Percentiles rank a stretch among this genome's conserved stretches.
phyloP scores from a whole-genome alignment of 345 rosid genomes.

The Boechera stricta region DNA sequence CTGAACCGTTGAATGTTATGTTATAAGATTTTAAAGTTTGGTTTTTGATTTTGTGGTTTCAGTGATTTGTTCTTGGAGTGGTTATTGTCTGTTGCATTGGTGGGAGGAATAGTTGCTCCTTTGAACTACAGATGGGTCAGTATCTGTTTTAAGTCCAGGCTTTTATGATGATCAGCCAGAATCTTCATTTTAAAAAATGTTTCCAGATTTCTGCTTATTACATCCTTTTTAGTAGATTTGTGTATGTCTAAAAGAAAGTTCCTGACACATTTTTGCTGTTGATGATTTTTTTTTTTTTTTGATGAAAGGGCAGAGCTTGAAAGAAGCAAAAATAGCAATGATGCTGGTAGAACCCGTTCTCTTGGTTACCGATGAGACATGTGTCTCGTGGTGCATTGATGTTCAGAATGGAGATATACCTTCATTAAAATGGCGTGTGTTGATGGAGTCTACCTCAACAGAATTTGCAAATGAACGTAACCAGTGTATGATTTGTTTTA shows the following conservation, averaged over 20 bases:
- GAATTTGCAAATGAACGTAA: slow-evolving; percentile 37
- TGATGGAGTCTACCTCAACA: slow-evolving; percentile 51
- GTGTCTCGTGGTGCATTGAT: slow-evolving; percentile 53
- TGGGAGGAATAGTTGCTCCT: slow-evolving; percentile 82
- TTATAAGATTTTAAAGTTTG: neutral
- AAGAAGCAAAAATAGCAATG: slow-evolving; percentile 74
- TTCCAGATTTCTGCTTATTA: neutral
- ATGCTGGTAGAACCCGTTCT: slow-evolving; percentile 59
- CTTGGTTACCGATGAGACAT: slow-evolving; percentile 71
- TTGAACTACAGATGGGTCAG: slow-evolving; percentile 93
- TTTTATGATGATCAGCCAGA: no score
- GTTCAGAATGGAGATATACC: slow-evolving; percentile 47
- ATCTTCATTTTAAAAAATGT: no score
- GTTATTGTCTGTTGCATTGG: slow-evolving; percentile 77
- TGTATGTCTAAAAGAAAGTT: neutral
- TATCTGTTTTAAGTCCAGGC: slow-evolving; percentile 1
- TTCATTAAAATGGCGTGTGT: slow-evolving; percentile 71
- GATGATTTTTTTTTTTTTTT: slow-evolving; percentile 5
- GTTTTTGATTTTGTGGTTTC: slow-evolving; percentile 4
- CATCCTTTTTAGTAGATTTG: neutral
- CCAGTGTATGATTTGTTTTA: slow-evolving; percentile 39
- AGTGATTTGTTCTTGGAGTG: slow-evolving; percentile 83
- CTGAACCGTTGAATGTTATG: neutral
- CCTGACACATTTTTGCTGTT: neutral
- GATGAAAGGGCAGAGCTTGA: slow-evolving; percentile 55